Base-by-base conservation (phyloP, 345 rosid genomes). In the Populus tremula region DNA sequence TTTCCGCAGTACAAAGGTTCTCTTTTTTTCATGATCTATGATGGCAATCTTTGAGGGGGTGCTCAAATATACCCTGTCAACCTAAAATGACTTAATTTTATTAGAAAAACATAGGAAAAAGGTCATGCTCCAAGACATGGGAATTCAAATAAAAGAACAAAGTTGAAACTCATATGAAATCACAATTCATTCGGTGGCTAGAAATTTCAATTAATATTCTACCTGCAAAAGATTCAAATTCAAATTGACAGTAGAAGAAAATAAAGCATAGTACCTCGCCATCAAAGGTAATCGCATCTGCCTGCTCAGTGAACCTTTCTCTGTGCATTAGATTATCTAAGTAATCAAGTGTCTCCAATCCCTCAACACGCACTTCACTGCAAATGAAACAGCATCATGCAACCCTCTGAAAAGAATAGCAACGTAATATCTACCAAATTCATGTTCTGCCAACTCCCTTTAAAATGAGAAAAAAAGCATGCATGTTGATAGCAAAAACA, bases 301-400 rank as follows among this genome's bases (percentile, higher is more conserved):
- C 98, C 85, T 95, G 99, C 88, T 95, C 99, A 0, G 99, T 95
- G 88, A 80, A 90, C 80, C 98, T 89, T 82, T 93, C 89, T 85
- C 78, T 87, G 53, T 65, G 39, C 87, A 76, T 86, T 76, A 92
- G 81, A 88, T 91, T 90, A 78, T 95, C 99, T 43, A 95, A 87
- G 83, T 89, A 95, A 87, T 95, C 97, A 33, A 95, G 96, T 2
- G 99, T 95, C 93, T 95, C 99, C 92, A 95, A 83, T 68, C 99
- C 99, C 84, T 95, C 99, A 33, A 95, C 90, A 2, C 99, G 93
- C 53, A 95, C 98, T 92, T 95, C 99, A 80, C 99, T 95, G 93
- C 83, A 83, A 87, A 82, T 85, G 62, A 63, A 71, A 74, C 69
- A 81, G 63, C 84, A 84, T 77, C 77, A 76, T 43, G 36, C 73